Evolutionary conservation across 2,329 filamentous ascomycete species (phyloP).

Genomic region (Sclerotiophoma versabilis): DNA sequence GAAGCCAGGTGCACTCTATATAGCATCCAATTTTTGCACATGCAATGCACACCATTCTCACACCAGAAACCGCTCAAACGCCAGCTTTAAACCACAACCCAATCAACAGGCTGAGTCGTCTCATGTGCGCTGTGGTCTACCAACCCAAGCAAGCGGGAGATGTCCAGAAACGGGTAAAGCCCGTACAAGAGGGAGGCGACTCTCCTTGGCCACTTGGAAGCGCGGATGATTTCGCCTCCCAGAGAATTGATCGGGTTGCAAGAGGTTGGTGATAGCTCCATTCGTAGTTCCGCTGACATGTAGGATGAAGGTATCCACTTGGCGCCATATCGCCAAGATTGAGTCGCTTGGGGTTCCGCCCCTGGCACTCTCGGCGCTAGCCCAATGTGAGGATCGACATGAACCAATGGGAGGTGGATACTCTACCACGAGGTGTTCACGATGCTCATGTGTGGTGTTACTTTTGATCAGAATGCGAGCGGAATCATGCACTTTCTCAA

Average conservation of each 20-base stretch:
- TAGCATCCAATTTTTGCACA: constrained; percentile 13
- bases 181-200: constrained; percentile 3
- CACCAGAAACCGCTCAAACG: constrained; percentile 7
- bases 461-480: background rate
- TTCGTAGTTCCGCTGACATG: constrained; percentile 22
- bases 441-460: constrained; percentile 14
- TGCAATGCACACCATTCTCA: constrained; percentile 5
- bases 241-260: constrained; percentile 7
- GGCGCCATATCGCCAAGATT: constrained; percentile 25
- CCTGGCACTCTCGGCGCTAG: constrained; percentile 17
- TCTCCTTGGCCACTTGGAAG: constrained; percentile 26
- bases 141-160: constrained; percentile 11
- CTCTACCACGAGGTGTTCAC: constrained; percentile 20
- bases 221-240: background rate
- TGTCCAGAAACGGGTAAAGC: background rate
- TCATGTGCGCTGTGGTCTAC: constrained; percentile 24
- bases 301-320: constrained; percentile 21
- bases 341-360: constrained; percentile 23
- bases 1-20: constrained; percentile 22
- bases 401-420: constrained; percentile 21
- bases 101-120: constrained; percentile 17
- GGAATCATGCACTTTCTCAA: constrained; percentile 13
- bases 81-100: constrained; percentile 15
- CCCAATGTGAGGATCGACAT: constrained; percentile 1
- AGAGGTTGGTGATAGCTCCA: constrained; percentile 7